Evolutionary conservation across 805 yeast genomes (phyloP).

Genomic region (Priceomyces fermenticarens): DNA sequence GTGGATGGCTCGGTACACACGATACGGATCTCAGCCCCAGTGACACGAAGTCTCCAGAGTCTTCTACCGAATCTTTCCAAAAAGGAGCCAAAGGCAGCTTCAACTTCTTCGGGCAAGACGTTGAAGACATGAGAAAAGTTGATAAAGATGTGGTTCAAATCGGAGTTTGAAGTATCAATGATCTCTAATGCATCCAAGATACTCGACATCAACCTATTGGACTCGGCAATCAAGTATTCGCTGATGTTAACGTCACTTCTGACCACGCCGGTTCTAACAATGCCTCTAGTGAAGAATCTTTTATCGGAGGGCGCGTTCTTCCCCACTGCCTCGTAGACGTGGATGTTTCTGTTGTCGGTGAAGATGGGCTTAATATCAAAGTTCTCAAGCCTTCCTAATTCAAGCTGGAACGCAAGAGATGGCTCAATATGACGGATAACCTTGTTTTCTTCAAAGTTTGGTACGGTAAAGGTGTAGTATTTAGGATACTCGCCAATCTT

Average conservation of each 20-base stretch:
- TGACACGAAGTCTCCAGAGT: conserved; percentile 92
- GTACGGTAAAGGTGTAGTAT: conserved; percentile 93
- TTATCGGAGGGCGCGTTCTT: conserved; percentile 91
- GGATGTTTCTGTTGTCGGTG: conserved; percentile 96
- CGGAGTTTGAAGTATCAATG: conserved; percentile 91
- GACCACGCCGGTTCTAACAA: conserved; percentile 92
- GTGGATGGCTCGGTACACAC: conserved; percentile 87
- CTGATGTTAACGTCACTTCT: conserved; percentile 90
- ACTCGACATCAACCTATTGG: conserved; percentile 93
- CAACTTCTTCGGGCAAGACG: conserved; percentile 92
- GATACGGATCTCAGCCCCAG: conserved; percentile 96
- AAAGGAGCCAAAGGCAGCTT: conserved; percentile 96
- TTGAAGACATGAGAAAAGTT: conserved; percentile 95
- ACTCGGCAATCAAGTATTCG: conserved; percentile 93
- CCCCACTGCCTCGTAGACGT: conserved; percentile 94
- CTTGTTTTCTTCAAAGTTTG: conserved; percentile 79
- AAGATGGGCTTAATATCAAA: conserved; percentile 92
- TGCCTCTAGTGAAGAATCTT: conserved; percentile 96
- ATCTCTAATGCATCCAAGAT: conserved; percentile 93
- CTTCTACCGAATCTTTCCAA: conserved; percentile 96
- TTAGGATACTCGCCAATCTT: conserved; percentile 86
- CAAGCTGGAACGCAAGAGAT: conserved; percentile 95
- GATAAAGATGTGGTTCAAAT: conserved; percentile 94
- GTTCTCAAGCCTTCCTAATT: conserved; percentile 89
- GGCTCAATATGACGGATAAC: conserved; percentile 98